Conservation (phyloP, 2,329 filamentous ascomycete genomes). For the Eurotiales sp. region DNA sequence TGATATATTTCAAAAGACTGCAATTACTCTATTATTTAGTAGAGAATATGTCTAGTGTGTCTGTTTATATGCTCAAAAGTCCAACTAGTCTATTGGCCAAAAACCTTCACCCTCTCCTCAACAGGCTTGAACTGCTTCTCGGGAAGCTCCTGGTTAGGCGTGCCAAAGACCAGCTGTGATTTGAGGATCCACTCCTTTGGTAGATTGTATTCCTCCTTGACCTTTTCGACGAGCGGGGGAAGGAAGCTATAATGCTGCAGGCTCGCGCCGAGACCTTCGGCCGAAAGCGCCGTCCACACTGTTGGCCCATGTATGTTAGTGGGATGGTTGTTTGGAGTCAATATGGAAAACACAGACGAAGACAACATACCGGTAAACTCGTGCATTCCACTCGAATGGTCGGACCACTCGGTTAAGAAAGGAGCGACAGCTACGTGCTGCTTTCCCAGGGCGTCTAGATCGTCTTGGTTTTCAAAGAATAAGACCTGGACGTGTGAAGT, state of each 20-base stretch:
- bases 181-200: slow-evolving; percentile 9
- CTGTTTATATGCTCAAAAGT: too few relatives aligned
- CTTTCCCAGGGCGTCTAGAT: slow-evolving; percentile 3
- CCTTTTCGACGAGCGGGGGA: not conserved
- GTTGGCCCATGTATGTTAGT: not conserved
- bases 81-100: slow-evolving; percentile 5
- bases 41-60: too few relatives aligned
- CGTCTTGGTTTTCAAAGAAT: slow-evolving; percentile 9
- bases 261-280: slow-evolving; percentile 14
- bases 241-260: slow-evolving; percentile 14
- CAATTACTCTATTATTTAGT: too few relatives aligned
- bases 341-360: not conserved
- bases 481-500: slow-evolving; percentile 2
- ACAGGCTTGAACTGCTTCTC: slow-evolving; percentile 9
- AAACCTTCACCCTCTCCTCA: slow-evolving; percentile 14
- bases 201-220: slow-evolving; percentile 5
- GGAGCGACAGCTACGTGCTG: slow-evolving; percentile 1
- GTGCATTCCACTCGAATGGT: slow-evolving; percentile 10
- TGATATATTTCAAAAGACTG: too few relatives aligned
- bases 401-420: slow-evolving; percentile 10
- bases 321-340: not conserved
- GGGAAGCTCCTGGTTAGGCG: not conserved
- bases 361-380: slow-evolving; percentile 20
- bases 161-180: slow-evolving; percentile 15
- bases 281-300: slow-evolving; percentile 12